Conservation (phyloP, 805 yeast genomes). For the Yamadazyma olivae region DNA sequence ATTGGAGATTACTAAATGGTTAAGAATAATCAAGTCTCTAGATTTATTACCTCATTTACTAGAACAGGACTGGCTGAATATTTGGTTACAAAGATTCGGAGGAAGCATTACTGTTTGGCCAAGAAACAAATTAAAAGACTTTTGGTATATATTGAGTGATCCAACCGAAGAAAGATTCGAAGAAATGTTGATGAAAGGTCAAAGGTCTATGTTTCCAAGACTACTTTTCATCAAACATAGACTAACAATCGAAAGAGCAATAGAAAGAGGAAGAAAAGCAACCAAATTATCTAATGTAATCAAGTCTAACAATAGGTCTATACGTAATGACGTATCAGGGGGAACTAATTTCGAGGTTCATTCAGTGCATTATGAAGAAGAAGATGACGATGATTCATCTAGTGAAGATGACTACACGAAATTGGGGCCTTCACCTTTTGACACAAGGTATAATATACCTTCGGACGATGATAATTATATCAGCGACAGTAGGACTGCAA, state of each 20-base stretch:
- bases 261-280: conserved; percentile 47
- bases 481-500: conserved; percentile 11
- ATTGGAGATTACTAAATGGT: conserved; percentile 75
- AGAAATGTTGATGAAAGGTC: conserved; percentile 59
- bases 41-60: conserved; percentile 65
- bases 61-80: conserved; percentile 78
- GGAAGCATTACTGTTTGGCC: conserved; percentile 82
- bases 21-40: conserved; percentile 59
- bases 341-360: conserved; percentile 1
- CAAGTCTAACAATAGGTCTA: conserved; percentile 1
- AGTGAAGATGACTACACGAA: conserved; percentile 12
- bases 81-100: conserved; percentile 70
- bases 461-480: conserved; percentile 6
- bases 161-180: conserved; percentile 59
- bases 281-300: conserved; percentile 13
- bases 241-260: conserved; percentile 60
- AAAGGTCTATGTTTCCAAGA: conserved; percentile 63
- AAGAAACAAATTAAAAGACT: conserved; percentile 54
- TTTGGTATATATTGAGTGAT: conserved; percentile 62
- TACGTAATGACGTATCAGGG: conserved; percentile 1
- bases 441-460: conserved; percentile 1
- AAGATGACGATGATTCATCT: conserved; percentile 12
- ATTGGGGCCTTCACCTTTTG: conserved; percentile 8
- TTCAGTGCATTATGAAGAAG: conserved; percentile 5
- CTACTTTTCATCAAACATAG: conserved; percentile 63